These are phyloP conservation scores for Diaporthe helianthi DNA, from an alignment of 2,329 filamentous ascomycete species.

Conservation along the genomic window DNA sequence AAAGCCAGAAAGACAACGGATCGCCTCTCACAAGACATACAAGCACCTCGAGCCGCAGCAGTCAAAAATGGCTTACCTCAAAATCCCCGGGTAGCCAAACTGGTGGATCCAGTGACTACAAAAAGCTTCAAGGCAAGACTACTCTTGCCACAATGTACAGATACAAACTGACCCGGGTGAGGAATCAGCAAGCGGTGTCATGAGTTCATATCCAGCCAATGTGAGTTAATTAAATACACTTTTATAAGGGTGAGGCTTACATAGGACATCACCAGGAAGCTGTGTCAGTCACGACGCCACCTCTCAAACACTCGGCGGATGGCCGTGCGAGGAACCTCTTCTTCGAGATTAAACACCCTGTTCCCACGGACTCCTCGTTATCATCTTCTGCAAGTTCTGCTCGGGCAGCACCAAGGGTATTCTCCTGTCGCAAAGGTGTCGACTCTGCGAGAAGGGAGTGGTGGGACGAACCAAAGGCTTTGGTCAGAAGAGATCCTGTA, in stretches of 20 bases:
- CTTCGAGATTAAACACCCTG: constrained; percentile 9
- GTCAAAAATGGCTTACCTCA: background rate
- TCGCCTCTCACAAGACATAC: background rate
- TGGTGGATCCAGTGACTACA: background rate
- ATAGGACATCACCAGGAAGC: constrained; percentile 17
- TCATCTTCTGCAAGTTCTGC: constrained; percentile 14
- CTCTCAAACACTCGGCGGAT: background rate
- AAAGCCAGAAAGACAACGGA: background rate
- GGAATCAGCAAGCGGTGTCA: background rate
- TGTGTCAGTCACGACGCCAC: constrained; percentile 3
- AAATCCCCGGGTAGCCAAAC: background rate
- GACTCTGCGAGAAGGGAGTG: constrained; percentile 39
- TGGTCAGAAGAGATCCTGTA: constrained; percentile 37
- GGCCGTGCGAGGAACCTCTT: constrained; percentile 23
- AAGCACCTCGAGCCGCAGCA: background rate
- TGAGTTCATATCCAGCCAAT: constrained; percentile 29
- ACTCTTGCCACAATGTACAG: background rate
- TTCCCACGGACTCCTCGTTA: background rate
- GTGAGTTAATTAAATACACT: background rate
- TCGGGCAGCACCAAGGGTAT: background rate
- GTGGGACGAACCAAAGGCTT: constrained; percentile 42
- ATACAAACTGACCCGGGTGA: background rate
- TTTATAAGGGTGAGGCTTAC: background rate
- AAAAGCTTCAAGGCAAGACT: constrained; percentile 10
- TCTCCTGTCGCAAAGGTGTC: background rate